phyloP scores from a whole-genome alignment of 2,329 filamentous ascomycete genomes.

The Karstenula rhodostoma region DNA sequence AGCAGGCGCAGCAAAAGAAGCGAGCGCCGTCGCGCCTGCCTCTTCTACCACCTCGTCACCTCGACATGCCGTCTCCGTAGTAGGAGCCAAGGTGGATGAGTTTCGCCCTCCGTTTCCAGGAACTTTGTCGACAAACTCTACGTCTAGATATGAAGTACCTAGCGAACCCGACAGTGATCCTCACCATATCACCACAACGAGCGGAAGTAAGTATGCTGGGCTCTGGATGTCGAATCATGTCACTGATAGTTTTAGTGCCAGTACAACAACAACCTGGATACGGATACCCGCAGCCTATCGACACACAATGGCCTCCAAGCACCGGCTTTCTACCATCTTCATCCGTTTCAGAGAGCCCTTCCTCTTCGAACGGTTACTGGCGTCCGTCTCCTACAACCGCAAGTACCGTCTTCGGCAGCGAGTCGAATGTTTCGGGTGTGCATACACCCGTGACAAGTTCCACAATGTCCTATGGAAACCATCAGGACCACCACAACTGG shows the following conservation, averaged over 20 bases:
- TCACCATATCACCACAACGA: conserved; percentile 30
- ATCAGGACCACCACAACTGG: conserved; percentile 43
- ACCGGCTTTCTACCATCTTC: conserved; percentile 45
- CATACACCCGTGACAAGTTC: conserved; percentile 47
- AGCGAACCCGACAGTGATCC: conserved; percentile 39
- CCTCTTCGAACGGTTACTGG: conserved; percentile 44
- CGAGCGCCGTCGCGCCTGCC: conserved; percentile 51
- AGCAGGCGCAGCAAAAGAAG: conserved; percentile 52
- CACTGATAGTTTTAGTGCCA: conserved; percentile 37
- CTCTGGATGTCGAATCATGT: neutral
- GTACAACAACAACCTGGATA: conserved; percentile 45
- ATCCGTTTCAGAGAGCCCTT: conserved; percentile 43
- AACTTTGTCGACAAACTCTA: conserved; percentile 21
- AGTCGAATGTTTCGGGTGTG: conserved; percentile 45
- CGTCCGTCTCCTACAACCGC: conserved; percentile 45
- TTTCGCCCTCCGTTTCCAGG: conserved; percentile 39
- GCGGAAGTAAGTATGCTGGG: conserved; percentile 36
- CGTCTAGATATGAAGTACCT: conserved; percentile 35
- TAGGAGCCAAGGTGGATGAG: conserved; percentile 42
- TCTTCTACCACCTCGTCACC: conserved; percentile 61
- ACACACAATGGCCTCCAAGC: conserved; percentile 47
- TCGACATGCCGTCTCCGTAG: conserved; percentile 33
- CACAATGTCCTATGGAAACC: conserved; percentile 45
- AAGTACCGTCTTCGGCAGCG: conserved; percentile 46
- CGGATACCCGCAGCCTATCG: conserved; percentile 45